Conservation (phyloP, 2,329 filamentous ascomycete species). For the Fusarium mangiferae region DNA sequence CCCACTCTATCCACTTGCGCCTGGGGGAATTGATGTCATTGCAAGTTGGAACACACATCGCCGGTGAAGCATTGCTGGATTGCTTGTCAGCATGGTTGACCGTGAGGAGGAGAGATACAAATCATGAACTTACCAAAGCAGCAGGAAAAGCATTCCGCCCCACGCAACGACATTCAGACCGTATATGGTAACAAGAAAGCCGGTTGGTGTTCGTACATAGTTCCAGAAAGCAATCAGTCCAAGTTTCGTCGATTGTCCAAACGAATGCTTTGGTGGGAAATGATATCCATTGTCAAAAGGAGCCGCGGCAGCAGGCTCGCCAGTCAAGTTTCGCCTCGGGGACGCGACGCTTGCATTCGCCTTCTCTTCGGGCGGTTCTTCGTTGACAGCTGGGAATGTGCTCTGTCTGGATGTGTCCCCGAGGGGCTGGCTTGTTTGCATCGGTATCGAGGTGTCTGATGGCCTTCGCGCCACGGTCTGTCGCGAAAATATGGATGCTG, state of each 20-base stretch:
- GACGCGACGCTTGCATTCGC: neutral
- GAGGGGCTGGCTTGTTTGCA: constrained; percentile 28
- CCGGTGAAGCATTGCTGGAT: constrained; percentile 57
- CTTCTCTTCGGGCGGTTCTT: constrained; percentile 32
- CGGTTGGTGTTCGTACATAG: constrained; percentile 79
- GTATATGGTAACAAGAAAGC: constrained; percentile 82
- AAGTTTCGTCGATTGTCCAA: constrained; percentile 67
- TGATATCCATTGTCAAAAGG: constrained; percentile 72
- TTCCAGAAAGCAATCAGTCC: constrained; percentile 72
- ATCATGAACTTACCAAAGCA: constrained; percentile 72
- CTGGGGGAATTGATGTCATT: constrained; percentile 79
- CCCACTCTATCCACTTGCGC: constrained; percentile 86
- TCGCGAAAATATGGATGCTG: constrained; percentile 52
- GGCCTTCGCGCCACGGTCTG: constrained; percentile 31
- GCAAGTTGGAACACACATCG: constrained; percentile 78
- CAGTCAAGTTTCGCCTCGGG: constrained; percentile 13
- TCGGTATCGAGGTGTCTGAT: constrained; percentile 32
- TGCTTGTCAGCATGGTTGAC: constrained; percentile 10
- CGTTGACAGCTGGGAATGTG: constrained; percentile 32
- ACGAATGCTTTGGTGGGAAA: constrained; percentile 70
- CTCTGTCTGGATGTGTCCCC: constrained; percentile 40
- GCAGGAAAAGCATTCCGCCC: constrained; percentile 90
- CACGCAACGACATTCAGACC: constrained; percentile 86
- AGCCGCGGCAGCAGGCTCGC: constrained; percentile 48
- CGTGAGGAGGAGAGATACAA: neutral